These are phyloP conservation scores for Cercospora sp. DNA, from an alignment of 2,329 filamentous ascomycete species.

Conservation along the genomic window DNA sequence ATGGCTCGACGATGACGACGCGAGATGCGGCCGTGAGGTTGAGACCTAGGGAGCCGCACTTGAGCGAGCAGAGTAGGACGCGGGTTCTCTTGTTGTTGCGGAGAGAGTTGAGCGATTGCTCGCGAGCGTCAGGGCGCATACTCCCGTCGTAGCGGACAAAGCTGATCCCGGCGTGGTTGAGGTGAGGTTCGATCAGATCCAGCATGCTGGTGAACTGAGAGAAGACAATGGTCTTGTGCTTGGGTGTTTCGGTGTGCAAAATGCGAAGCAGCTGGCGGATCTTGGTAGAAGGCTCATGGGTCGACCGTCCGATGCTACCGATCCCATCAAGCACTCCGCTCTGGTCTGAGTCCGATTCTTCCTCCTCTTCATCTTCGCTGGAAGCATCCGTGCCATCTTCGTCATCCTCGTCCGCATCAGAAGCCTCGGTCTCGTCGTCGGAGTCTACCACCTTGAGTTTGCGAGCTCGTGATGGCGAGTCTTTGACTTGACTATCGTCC, in stretches of 20 bases:
- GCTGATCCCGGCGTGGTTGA: constrained; percentile 70
- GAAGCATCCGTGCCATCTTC: constrained; percentile 44
- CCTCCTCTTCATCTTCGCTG: constrained; percentile 43
- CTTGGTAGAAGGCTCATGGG: constrained; percentile 77
- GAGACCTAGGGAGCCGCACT: constrained; percentile 87
- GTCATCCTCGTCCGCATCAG: constrained; percentile 53
- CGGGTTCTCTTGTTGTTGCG: constrained; percentile 73
- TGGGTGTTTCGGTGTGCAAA: constrained; percentile 71
- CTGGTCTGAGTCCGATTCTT: constrained; percentile 48
- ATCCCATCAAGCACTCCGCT: constrained; percentile 28
- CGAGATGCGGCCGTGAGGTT: constrained; percentile 92
- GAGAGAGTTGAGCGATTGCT: constrained; percentile 77
- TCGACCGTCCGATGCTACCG: constrained; percentile 28
- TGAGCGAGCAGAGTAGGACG: constrained; percentile 87
- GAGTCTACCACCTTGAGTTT: constrained; percentile 14
- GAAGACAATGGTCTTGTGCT: constrained; percentile 98
- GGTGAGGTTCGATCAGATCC: constrained; percentile 90
- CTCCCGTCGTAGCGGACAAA: constrained; percentile 91
- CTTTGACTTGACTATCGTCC: constrained; percentile 51
- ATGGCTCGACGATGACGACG: constrained; percentile 93
- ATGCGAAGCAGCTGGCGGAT: constrained; percentile 83
- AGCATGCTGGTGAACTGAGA: constrained; percentile 99
- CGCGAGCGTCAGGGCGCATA: constrained; percentile 91
- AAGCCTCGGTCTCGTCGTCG: constrained; percentile 52
- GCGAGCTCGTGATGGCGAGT: constrained; percentile 37